Evolutionary conservation across 768 basidiomycete species (phyloP), one percentile per base, ranked within the genome.

Genomic region (Leccinum longicurvipes): DNA sequence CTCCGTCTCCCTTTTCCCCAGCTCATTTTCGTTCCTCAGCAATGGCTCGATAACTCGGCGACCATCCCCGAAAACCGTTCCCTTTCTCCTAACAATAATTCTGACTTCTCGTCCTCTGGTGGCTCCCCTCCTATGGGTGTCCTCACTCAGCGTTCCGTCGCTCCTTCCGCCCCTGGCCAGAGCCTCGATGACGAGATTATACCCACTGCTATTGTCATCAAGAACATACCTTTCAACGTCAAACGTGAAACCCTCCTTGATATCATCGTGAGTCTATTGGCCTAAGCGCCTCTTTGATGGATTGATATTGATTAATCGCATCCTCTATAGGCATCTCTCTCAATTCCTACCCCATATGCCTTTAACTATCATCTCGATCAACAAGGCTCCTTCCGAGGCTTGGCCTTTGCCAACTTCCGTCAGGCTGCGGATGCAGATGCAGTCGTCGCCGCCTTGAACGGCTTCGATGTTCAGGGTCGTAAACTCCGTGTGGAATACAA

Each of bases 321-420:
- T 57, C 59, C 55, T 55, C 56, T 55, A 50, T 62, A 95, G 92
- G 85, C 87, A 67, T 95, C 94, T 52, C 76, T 99, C 61, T 82
- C 88, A 42, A 96, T 98, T 68, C 95, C 95, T 57, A 90, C 94
- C 14, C 97, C 97, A 36, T 98, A 98, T 73, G 97, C 97, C 27
- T 99, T 99, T 83, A 99, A 99, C 75, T 99, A 98, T 71, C 97
- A 99, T 72, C 84, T 96, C 67, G 95, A 98, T 74, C 91, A 93
- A 64, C 87, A 91, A 67, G 95, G 95, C 63, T 87, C 92, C 42
- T 99, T 99, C 82, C 88, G 97, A 58, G 97, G 97, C 19, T 75
- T 99, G 51, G 97, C 97, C 12, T 99, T 99, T 72, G 97, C 97
- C 69, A 99, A 99, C 72, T 99, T 98, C 76, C 86, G 95, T 53